These are phyloP conservation scores for Stagonosporopsis vannaccii DNA, from an alignment of 2,329 filamentous ascomycete species.

Conservation along the genomic window DNA sequence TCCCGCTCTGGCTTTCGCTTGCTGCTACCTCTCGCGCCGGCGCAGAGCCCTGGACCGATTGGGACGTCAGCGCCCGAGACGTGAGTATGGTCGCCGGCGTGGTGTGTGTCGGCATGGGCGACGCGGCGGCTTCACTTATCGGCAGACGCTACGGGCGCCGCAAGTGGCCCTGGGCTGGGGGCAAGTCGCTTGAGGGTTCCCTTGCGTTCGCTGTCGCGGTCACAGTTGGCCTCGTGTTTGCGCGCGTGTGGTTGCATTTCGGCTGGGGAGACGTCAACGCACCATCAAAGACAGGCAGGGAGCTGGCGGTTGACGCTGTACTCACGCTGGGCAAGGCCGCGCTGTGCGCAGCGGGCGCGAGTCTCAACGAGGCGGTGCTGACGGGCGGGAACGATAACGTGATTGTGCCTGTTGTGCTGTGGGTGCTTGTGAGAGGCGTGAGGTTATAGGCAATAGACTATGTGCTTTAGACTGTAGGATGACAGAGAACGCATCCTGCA, in stretches of 20 bases:
- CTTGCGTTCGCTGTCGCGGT: constrained; percentile 84
- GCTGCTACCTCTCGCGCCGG: constrained; percentile 70
- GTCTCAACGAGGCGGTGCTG: constrained; percentile 91
- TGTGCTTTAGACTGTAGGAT: constrained; percentile 43
- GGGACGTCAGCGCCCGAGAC: constrained; percentile 76
- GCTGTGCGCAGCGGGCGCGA: constrained; percentile 77
- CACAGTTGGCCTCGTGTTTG: constrained; percentile 72
- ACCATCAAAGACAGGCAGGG: constrained; percentile 52
- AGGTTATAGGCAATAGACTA: constrained; percentile 47
- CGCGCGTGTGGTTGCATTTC: constrained; percentile 75
- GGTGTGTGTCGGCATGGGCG: constrained; percentile 92
- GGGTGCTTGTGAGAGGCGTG: constrained; percentile 86
- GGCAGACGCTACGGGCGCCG: constrained; percentile 83
- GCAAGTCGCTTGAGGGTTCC: constrained; percentile 90
- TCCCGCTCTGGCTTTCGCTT: constrained; percentile 89
- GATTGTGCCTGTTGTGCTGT: constrained; percentile 89
- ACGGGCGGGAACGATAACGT: constrained; percentile 99
- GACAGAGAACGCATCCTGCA: background rate
- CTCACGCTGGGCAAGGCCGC: constrained; percentile 64
- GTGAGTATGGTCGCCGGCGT: constrained; percentile 92
- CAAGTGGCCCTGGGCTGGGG: constrained; percentile 97
- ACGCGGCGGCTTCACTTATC: constrained; percentile 89
- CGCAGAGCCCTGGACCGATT: constrained; percentile 67
- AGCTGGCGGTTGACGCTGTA: constrained; percentile 31
- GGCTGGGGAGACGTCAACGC: constrained; percentile 66